phyloP scores from a whole-genome alignment of 495 filamentous ascomycete species.

The Talaromyces wortmannii region DNA sequence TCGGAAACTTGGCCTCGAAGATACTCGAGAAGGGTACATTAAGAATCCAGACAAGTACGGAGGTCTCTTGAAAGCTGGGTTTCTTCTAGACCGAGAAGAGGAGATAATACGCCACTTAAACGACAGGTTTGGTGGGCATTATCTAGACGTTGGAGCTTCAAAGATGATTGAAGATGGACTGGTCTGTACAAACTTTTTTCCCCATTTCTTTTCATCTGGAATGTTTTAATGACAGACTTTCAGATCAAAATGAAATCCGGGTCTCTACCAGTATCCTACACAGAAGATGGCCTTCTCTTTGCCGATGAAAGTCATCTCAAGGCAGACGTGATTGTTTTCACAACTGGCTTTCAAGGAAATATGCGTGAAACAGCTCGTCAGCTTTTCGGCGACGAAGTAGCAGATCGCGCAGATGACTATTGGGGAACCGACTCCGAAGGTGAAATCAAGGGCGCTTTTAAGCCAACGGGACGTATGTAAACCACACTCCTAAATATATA shows the following conservation, averaged over 20 bases:
- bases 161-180: conserved; percentile 17
- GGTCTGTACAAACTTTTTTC: background rate
- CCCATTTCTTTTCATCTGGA: background rate
- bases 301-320: conserved; percentile 18
- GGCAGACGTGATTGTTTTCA: conserved; percentile 29
- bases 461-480: conserved; percentile 19
- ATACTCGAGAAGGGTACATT: conserved; percentile 1
- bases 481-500: no score
- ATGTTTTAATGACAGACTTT: background rate
- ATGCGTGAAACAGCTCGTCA: conserved; percentile 12
- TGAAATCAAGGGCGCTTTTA: conserved; percentile 22
- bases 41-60: conserved; percentile 13
- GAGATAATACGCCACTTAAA: conserved; percentile 18
- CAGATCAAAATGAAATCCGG: conserved; percentile 25
- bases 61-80: conserved; percentile 21
- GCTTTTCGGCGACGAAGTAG: conserved; percentile 18
- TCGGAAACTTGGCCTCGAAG: conserved; percentile 4
- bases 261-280: conserved; percentile 11
- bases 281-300: conserved; percentile 17
- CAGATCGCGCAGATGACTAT: conserved; percentile 23
- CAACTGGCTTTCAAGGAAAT: conserved; percentile 24
- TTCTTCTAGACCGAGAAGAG: conserved; percentile 18
- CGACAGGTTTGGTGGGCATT: conserved; percentile 25
- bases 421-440: conserved; percentile 27
- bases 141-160: conserved; percentile 27